Evolutionary conservation across 345 rosid species (phyloP), one percentile per base, ranked within the genome.

Genomic region (Lumnitzera littorea): DNA sequence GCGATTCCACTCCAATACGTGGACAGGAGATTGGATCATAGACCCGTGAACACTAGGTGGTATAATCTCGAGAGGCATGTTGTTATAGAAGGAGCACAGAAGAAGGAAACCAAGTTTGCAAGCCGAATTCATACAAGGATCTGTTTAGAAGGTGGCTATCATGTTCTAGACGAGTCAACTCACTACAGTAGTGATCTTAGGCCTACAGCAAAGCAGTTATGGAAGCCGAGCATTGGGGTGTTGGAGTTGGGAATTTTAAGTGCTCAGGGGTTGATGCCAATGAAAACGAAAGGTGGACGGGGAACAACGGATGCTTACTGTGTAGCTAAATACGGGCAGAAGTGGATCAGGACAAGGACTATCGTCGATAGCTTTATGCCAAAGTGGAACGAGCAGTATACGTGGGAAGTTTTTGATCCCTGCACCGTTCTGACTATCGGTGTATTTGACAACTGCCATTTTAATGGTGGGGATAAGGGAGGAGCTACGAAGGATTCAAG

Each of bases 81-180:
- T 48, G 57, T 23, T 12, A 46, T 36, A 54, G 76, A 66, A 20
- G 61, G 24, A 5, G 74, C 62, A 3, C 66, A 58, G 70, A 73
- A 61, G 47, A 70, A 62, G 70, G 76, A 67, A 48, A 68, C 24
- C 51, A 83, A 64, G n/a, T 75, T 75, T 48, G 79, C 82, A 4
- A 73, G 68, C 20, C 62, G 78, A 66, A 62, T 81, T 48, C 84
- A 60, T 52, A 20, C 68, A n/a, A 66, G 70, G 8, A 67, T 76
- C 11, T 81, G 64, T 61, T 64, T 84, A 13, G 89, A 84, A 8
- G 86, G 86, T 13, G 80, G 79, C 43, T 84, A 84, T 56, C 84
- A 84, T 52, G 89, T 84, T 31, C 60, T 84, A 11, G 84, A 81
- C 13, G 89, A 81, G 60, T 70, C 86, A 6, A 72, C 80, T 0